Base-by-base conservation (phyloP, 345 rosid genomes). In the Populus alba region DNA sequence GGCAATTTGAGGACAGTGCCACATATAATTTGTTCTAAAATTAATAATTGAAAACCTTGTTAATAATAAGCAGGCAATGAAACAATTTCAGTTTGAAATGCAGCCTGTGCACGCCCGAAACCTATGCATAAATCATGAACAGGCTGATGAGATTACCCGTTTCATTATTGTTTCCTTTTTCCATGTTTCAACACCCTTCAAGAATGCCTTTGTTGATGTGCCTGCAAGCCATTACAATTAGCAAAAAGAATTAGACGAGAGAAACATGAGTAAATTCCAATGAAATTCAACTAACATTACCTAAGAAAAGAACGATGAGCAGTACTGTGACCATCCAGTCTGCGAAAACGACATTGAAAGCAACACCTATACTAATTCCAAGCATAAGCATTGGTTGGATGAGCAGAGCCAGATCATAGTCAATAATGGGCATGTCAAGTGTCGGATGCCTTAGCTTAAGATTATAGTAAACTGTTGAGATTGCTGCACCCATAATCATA, bases 111-210 rank as follows among this genome's bases (percentile, higher is more conserved):
- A 18, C 3, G n/a, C 59, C 8, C 22, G 18, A 20, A 53, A 7
- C 59, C n/a, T 53, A 18, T 0, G 59, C 10, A 53, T 53, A 53
- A 53, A 53, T 18, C 3, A 53, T 17, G 47, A 37, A 68, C 11
- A 68, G 25, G 71, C 4, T 29, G 41, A 63, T 22, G 45, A 75
- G 63, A 23, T 61, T 79, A 90, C 97, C 88, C 81, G 81, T 77
- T 88, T 93, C 87, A 83, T 25, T 73, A 93, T 79, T 43, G 94
- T 89, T 84, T 93, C 98, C 67, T 91, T 93, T 37, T 86, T 91
- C 96, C 98, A 93, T 49, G 93, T 93, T 81, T 93, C 94, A 41
- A 87, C 83, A 71, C 98, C 98, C 78, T 91, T 93, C 37, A 91
- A 77, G 86, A 90, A 93, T 79, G 96, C 92, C 85, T 89, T 93